These are phyloP conservation scores for Clohesyomyces aquaticus DNA, from an alignment of 495 filamentous ascomycete species.

Conservation along the genomic window DNA sequence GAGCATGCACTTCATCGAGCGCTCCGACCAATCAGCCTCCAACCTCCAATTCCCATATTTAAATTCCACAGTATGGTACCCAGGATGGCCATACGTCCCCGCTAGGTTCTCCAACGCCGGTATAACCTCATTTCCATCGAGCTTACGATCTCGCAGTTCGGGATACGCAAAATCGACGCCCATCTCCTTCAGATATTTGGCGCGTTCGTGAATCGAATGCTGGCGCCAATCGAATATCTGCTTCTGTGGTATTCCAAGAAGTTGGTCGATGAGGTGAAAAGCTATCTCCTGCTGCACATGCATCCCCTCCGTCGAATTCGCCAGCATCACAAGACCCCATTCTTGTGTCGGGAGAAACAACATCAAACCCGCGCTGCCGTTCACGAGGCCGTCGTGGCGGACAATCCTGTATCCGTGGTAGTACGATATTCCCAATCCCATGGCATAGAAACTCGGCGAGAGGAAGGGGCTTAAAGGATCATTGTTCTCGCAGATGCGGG, in stretches of 20 bases:
- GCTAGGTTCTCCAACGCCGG: neutral
- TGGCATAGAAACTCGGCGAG: neutral
- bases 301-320: neutral
- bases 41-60: neutral
- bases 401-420: conserved; percentile 4
- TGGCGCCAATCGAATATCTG: conserved; percentile 1
- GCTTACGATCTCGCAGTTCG: neutral
- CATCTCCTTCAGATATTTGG: neutral
- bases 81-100: neutral
- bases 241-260: neutral
- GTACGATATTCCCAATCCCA: neutral
- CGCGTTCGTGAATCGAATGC: neutral
- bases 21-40: conserved; percentile 4
- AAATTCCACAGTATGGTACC: neutral
- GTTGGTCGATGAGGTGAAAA: neutral
- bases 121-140: neutral
- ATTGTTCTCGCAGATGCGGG: neutral
- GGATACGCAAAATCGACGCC: neutral
- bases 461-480: neutral
- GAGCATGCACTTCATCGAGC: neutral
- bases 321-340: conserved; percentile 10
- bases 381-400: neutral
- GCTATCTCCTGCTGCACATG: neutral
- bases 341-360: neutral
- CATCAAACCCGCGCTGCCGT: neutral